Conservation (phyloP, 805 yeast genomes). For the Wickerhamiella cacticola region DNA sequence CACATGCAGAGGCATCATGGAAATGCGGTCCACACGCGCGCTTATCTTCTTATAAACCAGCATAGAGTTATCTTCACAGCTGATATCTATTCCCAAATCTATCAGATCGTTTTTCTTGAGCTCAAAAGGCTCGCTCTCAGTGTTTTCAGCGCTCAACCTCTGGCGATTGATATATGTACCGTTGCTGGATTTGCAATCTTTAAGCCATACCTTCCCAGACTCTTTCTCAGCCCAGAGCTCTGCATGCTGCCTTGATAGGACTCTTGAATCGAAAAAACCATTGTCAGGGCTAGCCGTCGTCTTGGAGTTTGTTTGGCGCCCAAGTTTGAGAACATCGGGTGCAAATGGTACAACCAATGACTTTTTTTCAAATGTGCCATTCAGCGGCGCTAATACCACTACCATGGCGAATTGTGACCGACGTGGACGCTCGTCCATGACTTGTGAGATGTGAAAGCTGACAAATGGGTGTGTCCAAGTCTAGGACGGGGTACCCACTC, state of each 20-base stretch:
- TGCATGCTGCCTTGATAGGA: conserved; percentile 87
- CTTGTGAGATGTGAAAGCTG: conserved; percentile 1
- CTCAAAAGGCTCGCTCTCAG: conserved; percentile 42
- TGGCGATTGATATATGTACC: conserved; percentile 84
- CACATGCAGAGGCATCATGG: conserved; percentile 38
- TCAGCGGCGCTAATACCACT: conserved; percentile 62
- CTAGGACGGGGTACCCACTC: too few species aligned
- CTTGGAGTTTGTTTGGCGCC: conserved; percentile 61
- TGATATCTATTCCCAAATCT: conserved; percentile 85
- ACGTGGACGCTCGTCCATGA: conserved; percentile 13
- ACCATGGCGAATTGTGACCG: conserved; percentile 33
- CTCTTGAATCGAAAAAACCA: conserved; percentile 90
- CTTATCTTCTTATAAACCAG: conserved; percentile 77
- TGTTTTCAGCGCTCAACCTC: conserved; percentile 49
- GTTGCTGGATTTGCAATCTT: conserved; percentile 82
- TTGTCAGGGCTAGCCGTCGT: conserved; percentile 52
- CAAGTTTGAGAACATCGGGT: conserved; percentile 77
- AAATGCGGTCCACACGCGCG: conserved; percentile 65
- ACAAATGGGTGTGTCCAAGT: too few species aligned
- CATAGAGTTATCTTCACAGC: conserved; percentile 34
- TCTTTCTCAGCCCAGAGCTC: conserved; percentile 62
- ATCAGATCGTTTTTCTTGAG: conserved; percentile 71
- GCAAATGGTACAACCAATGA: conserved; percentile 63
- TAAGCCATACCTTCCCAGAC: conserved; percentile 55
- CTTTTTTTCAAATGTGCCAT: conserved; percentile 72